Evolutionary conservation across 1,284 basidiomycete genomes (phyloP).

Genomic region (Puccinia triticina): DNA sequence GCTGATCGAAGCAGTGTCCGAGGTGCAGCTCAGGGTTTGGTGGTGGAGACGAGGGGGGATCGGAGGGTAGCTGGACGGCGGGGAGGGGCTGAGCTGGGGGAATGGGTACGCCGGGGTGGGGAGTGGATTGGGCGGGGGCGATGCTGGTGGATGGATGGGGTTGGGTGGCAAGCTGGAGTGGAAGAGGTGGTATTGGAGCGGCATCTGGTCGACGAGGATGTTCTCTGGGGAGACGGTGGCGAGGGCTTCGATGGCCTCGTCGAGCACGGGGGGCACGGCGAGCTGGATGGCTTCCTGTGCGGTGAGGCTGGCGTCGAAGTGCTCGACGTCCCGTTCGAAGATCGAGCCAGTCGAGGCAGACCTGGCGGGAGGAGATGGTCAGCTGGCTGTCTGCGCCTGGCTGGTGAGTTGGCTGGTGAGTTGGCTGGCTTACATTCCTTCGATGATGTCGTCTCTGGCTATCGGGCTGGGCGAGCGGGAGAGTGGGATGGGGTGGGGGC

Average conservation of each 20-base stretch:
- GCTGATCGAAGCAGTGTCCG: conserved; percentile 15
- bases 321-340: conserved; percentile 36
- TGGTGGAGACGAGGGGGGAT: neutral
- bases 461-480: conserved; percentile 22
- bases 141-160: neutral
- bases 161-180: conserved; percentile 4
- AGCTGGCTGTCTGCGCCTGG: no score
- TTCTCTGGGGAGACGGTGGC: conserved; percentile 2
- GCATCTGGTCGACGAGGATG: conserved; percentile 23
- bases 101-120: neutral
- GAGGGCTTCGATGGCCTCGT: conserved; percentile 33
- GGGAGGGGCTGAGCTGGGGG: neutral
- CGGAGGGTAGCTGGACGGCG: neutral
- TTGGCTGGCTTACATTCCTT: conserved; percentile 32
- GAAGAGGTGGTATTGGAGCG: conserved; percentile 24
- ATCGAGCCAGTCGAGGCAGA: conserved; percentile 30
- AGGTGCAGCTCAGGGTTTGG: conserved; percentile 8
- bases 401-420: no score
- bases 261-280: conserved; percentile 32
- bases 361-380: conserved; percentile 1
- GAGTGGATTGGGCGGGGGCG: neutral
- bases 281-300: conserved; percentile 38
- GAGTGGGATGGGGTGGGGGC: neutral
- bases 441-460: conserved; percentile 42
- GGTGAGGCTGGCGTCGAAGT: conserved; percentile 24